Evolutionary conservation across 2,329 filamentous ascomycete species (phyloP), one percentile per base, ranked within the genome.

Genomic region (Acarospora socialis): DNA sequence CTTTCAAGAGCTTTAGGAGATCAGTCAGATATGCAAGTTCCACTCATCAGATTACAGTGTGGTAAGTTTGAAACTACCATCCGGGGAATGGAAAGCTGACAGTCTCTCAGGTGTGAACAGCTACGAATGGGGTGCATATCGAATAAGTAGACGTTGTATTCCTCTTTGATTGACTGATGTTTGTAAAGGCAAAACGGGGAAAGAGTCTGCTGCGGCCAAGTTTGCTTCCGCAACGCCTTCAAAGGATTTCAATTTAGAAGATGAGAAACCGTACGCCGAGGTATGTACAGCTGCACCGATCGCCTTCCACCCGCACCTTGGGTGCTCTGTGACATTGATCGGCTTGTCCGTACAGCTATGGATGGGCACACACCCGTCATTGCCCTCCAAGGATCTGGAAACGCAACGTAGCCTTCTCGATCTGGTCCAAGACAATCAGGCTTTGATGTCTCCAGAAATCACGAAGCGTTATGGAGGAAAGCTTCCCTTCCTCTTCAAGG

Each of bases 291-390:
- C 29, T 30, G 13, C 12, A 12, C 28, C 6, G 15, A 8, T 28
- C 10, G 20, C 20, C 25, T 22, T 14, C 23, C 13, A 8, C 16
- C 15, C 5, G n/a, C 8, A 13, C 10, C 7, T 8, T 30, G n/a
- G 7, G 29, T 24, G 20, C 27, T 37, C 27, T 39, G 46, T 14
- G 46, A 39, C 8, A 22, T n/a, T 39, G 10, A 33, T 28, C 22
- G 21, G 18, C 26, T 18, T 47, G 17, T 14, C 18, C 7, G 15
- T 4, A 19, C 45, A 94, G 84, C 65, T 98, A 49, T 98, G 90
- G 90, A 98, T 98, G 90, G 90, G 90, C 50, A 94, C 87, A 1
- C 90, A 98, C 50, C 86, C 87, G 26, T 92, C 83, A 27, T 84
- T 94, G 48, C 90, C 90, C 12, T 95, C 90, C 36, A 92, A 80